Conservation (phyloP, 2,329 filamentous ascomycete species). For the Metarhizium anisopliae region DNA sequence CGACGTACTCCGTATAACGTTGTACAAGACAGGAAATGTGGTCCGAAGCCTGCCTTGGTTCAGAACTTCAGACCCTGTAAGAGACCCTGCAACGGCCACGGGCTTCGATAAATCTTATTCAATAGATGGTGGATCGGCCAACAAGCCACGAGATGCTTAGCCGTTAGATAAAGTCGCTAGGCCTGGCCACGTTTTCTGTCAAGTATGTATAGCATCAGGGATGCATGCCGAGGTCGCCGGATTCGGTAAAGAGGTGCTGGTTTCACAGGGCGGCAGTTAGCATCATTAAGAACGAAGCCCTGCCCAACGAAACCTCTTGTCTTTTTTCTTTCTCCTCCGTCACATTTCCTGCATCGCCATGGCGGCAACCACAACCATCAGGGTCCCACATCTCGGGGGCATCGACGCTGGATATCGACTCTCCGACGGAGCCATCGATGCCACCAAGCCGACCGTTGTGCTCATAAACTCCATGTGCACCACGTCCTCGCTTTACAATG, state of each 20-base stretch:
- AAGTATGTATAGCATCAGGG: not conserved
- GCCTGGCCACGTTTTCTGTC: not conserved
- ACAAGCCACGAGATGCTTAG: too few relatives aligned
- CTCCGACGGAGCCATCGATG: slow-evolving; percentile 33
- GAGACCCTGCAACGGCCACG: not conserved
- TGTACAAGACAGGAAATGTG: not conserved
- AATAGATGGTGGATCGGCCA: too few relatives aligned
- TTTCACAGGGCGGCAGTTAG: not conserved
- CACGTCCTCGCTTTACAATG: slow-evolving; percentile 34
- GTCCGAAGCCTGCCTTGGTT: not conserved
- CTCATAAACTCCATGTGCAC: slow-evolving; percentile 45
- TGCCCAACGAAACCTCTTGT: too few relatives aligned
- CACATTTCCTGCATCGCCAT: slow-evolving; percentile 8
- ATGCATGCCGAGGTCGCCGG: not conserved
- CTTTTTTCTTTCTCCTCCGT: not conserved
- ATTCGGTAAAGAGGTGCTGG: not conserved
- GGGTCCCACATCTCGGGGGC: slow-evolving; percentile 38
- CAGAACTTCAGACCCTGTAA: not conserved
- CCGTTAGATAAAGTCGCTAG: not conserved
- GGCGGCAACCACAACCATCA: slow-evolving; percentile 32
- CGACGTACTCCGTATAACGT: not conserved
- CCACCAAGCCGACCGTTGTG: slow-evolving; percentile 40
- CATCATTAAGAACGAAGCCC: not conserved
- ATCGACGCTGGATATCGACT: slow-evolving; percentile 37
- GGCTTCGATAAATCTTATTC: too few relatives aligned